Evolutionary conservation across 305 asterid species (phyloP).

Genomic region (Fraxinus sp.): DNA sequence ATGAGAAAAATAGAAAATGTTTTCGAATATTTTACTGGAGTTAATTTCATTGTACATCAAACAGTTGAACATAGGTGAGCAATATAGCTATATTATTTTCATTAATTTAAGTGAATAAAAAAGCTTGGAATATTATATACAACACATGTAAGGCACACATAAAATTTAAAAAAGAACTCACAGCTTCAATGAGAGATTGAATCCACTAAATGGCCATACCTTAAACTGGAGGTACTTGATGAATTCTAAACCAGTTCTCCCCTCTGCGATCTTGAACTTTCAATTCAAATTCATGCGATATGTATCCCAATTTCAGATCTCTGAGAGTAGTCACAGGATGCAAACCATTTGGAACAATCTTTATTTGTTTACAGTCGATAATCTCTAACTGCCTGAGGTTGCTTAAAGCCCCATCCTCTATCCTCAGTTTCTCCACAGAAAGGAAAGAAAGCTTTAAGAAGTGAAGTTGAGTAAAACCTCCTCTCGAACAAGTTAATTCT

Average conservation of each 20-base stretch:
- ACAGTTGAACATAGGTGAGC: neutral
- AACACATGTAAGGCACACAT: neutral
- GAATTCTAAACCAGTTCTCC: constrained; percentile 25
- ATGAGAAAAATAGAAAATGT: neutral
- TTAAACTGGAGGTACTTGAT: constrained; percentile 19
- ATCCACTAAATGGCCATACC: neutral
- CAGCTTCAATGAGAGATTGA: neutral
- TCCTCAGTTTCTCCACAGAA: neutral
- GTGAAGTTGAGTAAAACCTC: constrained; percentile 22
- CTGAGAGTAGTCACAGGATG: constrained; percentile 18
- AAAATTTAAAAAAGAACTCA: neutral
- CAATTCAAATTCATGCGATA: neutral
- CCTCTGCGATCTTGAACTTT: constrained; percentile 20
- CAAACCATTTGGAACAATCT: constrained; percentile 22
- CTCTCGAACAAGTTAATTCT: constrained; percentile 17
- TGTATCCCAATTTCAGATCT: constrained; percentile 19
- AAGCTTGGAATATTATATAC: neutral
- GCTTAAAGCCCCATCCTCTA: constrained; percentile 20
- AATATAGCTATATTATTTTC: neutral
- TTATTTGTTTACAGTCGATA: constrained; percentile 12
- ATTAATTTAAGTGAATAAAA: neutral
- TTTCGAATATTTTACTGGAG: neutral
- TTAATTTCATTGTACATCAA: neutral
- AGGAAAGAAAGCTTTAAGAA: constrained; percentile 24
- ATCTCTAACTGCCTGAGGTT: constrained; percentile 24